Base-by-base conservation (phyloP, 306 rosid genomes). In the Pyrus pyrifolia region DNA sequence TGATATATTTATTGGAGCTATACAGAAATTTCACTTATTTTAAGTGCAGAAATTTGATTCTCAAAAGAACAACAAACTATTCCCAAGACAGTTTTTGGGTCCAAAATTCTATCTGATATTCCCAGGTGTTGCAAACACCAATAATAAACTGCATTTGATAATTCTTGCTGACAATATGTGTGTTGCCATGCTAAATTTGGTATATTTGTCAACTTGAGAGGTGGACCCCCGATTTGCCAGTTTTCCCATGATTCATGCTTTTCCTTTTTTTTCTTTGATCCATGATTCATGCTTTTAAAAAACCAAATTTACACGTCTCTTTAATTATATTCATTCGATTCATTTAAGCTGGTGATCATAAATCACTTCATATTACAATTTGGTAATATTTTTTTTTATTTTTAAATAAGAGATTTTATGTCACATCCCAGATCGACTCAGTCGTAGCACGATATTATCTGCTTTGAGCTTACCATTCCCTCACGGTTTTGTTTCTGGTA, bases 71-170 rank as follows among this genome's bases (percentile, higher is more conserved):
- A 85, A 23, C 84, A 23, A 25, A 64, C 57, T 42, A 59, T 38
- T 73, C 14, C 57, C 42, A 58, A 18, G 27, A 59, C 18, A 4
- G n/a, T 23, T 58, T 67, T 38, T 14, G n/a, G 76, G 57, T 23
- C 38, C 25, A 33, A 40, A 72, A 59, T 59, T 40, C 19, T 15
- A 40, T 59, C 57, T 59, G 38, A 73, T 68, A 73, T 59, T 73
- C 68, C 68, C 68, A 73, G 23, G 76, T 38, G 68, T 73, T 73
- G 57, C 40, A 73, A 59, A 29, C 76, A 72, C 33, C 42, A 35
- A 73, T 29, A 40, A 6, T 42, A 67, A 40, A 67, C 19, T 40
- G 53, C 44, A 17, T 6, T 40, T 67, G 52, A 67, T 67, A 1
- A 11, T 11, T 22, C 25, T 4, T 66, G 45, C 38, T 40, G 71